A percentile compares a stretch with the other conserved stretches of the same genome.
Conservation (phyloP, 2,329 filamentous ascomycete species). For the Trichoderma brevicompactum region DNA sequence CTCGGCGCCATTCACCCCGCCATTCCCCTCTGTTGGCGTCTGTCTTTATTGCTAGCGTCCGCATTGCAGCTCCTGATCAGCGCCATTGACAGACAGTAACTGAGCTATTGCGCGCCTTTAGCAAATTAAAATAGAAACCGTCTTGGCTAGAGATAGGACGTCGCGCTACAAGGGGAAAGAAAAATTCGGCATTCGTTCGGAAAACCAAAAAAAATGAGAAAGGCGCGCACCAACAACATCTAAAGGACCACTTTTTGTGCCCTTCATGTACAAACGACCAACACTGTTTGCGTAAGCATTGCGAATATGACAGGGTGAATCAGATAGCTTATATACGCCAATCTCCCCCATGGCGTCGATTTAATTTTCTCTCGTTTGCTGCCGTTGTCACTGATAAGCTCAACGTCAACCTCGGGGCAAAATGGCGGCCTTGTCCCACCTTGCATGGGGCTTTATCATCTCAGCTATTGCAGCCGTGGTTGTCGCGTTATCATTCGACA, state of each 20-base stretch:
- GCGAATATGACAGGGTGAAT: not conserved
- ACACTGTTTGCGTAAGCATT: not conserved
- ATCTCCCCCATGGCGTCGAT: not conserved
- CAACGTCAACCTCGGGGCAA: not conserved
- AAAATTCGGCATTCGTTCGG: not conserved
- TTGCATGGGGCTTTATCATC: slow-evolving; percentile 41
- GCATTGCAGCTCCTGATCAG: no score
- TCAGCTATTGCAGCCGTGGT: slow-evolving; percentile 39
- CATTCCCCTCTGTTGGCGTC: not conserved
- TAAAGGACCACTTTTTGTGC: slow-evolving; percentile 17
- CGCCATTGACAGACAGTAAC: not conserved
- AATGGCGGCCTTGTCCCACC: slow-evolving; percentile 29
- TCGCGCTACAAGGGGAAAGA: not conserved
- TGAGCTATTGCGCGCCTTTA: not conserved
- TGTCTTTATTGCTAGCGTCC: slow-evolving; percentile 9
- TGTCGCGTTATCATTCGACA: slow-evolving; percentile 38
- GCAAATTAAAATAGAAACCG: not conserved
- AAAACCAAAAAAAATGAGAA: not conserved
- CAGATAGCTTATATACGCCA: not conserved
- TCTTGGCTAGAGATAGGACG: slow-evolving; percentile 6
- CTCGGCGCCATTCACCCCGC: slow-evolving; percentile 9
- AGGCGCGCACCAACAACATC: slow-evolving; percentile 2
- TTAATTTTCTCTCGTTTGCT: not conserved
- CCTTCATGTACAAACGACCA: not conserved
- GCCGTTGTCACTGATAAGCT: not conserved